phyloP scores from a whole-genome alignment of 108 stramenopile genomes.

The Epithemia pelagica region DNA sequence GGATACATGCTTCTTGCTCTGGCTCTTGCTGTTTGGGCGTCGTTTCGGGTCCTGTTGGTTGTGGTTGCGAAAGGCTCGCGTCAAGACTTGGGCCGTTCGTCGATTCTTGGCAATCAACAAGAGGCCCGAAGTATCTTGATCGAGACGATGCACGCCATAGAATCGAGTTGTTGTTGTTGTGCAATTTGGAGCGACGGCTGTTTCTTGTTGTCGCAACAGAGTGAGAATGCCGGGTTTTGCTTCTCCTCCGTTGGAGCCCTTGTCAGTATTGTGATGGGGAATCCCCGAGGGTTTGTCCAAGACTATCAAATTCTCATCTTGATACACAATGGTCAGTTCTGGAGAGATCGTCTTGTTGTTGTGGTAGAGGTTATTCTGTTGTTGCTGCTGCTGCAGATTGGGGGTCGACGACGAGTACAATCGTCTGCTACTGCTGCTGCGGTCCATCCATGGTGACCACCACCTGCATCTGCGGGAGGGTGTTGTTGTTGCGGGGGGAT shows the following conservation, averaged over 20 bases:
- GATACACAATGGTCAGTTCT: conserved; percentile 51
- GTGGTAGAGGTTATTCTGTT: too few species aligned
- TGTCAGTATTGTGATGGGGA: conserved; percentile 54
- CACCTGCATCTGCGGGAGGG: too few species aligned
- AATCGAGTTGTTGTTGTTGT: conserved; percentile 30
- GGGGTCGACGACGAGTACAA: too few species aligned
- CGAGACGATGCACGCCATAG: conserved; percentile 78
- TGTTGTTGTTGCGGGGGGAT: too few species aligned
- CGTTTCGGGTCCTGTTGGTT: background rate
- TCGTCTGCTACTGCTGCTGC: too few species aligned
- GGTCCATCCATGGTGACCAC: too few species aligned
- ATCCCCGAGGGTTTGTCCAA: conserved; percentile 61
- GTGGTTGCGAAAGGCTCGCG: conserved; percentile 35
- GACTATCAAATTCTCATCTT: conserved; percentile 50
- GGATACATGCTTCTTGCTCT: too few species aligned
- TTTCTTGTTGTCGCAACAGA: conserved; percentile 18
- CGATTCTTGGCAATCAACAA: conserved; percentile 66
- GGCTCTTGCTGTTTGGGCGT: background rate
- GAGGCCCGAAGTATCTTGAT: conserved; percentile 72
- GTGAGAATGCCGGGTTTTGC: conserved; percentile 49
- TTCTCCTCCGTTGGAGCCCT: conserved; percentile 2
- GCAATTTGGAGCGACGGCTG: conserved; percentile 3
- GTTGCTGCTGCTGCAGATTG: too few species aligned
- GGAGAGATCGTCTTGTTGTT: too few species aligned
- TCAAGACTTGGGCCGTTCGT: conserved; percentile 33